phyloP scores from a whole-genome alignment of 208 protist genomes.

The Crithidia sp. region DNA sequence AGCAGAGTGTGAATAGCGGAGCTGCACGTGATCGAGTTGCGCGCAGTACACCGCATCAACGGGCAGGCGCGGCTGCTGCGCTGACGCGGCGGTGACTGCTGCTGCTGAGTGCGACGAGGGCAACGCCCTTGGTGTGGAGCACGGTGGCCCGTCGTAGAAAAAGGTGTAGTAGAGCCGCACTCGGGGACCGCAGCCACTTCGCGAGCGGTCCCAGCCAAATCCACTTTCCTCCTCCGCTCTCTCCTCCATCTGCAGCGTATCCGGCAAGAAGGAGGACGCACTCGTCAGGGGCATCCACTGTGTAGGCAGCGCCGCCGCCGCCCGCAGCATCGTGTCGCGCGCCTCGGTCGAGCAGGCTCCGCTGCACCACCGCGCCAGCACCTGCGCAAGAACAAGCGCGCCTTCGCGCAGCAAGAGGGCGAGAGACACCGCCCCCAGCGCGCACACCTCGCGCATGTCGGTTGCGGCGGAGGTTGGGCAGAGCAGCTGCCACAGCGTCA shows the following conservation, averaged over 20 bases:
- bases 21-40: slow-evolving; percentile 23
- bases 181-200: neutral
- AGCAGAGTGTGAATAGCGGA: neutral
- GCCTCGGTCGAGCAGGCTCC: slow-evolving; percentile 17
- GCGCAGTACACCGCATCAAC: slow-evolving; percentile 28
- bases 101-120: neutral
- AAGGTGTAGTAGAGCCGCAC: slow-evolving; percentile 30
- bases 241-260: neutral
- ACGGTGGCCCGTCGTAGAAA: slow-evolving; percentile 24
- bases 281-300: slow-evolving; percentile 27
- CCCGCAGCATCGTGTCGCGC: slow-evolving; percentile 27
- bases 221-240: too few relatives aligned
- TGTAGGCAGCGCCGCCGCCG: slow-evolving; percentile 22
- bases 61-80: slow-evolving; percentile 1
- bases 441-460: slow-evolving; percentile 15
- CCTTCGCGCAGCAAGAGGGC: slow-evolving; percentile 20
- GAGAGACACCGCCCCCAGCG: slow-evolving; percentile 23
- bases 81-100: too few relatives aligned
- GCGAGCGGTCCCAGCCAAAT: too few relatives aligned
- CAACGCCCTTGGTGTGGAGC: neutral
- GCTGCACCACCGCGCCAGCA: slow-evolving; percentile 26
- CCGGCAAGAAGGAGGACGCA: neutral
- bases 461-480: neutral
- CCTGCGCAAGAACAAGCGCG: slow-evolving; percentile 28
- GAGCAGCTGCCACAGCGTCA: slow-evolving; percentile 34